phyloP scores from a whole-genome alignment of 2,329 filamentous ascomycete species.

The Coniochaeta hoffmannii region DNA sequence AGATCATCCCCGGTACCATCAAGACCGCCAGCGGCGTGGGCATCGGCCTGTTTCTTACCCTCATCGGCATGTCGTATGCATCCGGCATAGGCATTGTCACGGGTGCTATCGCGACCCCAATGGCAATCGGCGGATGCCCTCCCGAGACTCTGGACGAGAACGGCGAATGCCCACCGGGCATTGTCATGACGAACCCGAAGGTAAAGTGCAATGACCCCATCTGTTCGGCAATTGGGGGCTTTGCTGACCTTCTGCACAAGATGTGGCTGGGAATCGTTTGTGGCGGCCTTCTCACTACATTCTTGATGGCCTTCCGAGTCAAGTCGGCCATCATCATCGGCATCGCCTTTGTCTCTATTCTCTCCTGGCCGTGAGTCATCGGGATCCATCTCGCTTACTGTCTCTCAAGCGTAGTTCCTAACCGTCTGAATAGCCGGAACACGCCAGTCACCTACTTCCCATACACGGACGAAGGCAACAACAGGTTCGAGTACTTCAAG shows the following conservation, averaged over 20 bases:
- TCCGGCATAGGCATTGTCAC: conserved; percentile 79
- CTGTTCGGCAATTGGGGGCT: not conserved
- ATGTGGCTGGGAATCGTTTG: conserved; percentile 83
- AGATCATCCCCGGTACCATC: conserved; percentile 55
- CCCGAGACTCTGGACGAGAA: conserved; percentile 38
- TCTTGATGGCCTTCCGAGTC: conserved; percentile 72
- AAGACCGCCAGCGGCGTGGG: conserved; percentile 60
- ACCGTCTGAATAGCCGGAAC: conserved; percentile 38
- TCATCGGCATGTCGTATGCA: conserved; percentile 65
- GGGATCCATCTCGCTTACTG: not conserved
- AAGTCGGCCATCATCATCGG: conserved; percentile 70
- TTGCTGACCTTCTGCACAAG: conserved; percentile 25
- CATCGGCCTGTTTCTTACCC: conserved; percentile 57
- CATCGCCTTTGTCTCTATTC: conserved; percentile 62
- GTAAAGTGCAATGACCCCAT: conserved; percentile 28
- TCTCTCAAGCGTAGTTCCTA: conserved; percentile 1
- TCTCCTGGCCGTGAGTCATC: conserved; percentile 62
- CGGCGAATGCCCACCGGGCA: conserved; percentile 42
- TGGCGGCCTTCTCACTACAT: conserved; percentile 69
- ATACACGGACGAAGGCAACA: conserved; percentile 54
- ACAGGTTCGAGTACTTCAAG: conserved; percentile 64
- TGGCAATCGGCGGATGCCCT: conserved; percentile 70
- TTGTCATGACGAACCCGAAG: conserved; percentile 71
- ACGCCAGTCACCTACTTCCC: conserved; percentile 70
- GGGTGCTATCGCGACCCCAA: conserved; percentile 60